Conservation (phyloP, 306 rosid genomes). For the Malus asiatica region DNA sequence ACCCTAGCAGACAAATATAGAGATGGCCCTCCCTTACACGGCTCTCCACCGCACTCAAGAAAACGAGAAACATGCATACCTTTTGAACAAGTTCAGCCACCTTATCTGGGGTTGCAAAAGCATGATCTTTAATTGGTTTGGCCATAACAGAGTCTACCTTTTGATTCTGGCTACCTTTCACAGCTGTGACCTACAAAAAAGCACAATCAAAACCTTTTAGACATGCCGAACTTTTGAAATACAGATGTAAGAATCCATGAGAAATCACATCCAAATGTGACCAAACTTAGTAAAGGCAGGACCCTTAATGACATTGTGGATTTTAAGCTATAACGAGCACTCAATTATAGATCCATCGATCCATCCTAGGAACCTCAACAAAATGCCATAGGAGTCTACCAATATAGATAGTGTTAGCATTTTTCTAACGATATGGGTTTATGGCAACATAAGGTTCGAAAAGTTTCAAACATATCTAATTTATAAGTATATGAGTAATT, state of each 20-base stretch:
- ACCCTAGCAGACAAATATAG: background rate
- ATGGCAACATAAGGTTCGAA: background rate
- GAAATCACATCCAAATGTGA: background rate
- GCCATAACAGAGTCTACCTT: constrained; percentile 64
- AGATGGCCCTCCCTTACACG: background rate
- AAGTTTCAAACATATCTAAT: background rate
- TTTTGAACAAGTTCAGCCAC: constrained; percentile 87
- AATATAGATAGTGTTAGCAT: background rate
- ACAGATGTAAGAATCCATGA: background rate
- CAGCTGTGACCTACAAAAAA: constrained; percentile 77
- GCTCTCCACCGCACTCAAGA: background rate
- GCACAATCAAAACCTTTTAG: constrained; percentile 1
- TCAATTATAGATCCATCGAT: background rate
- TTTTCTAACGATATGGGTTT: background rate
- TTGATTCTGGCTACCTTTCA: constrained; percentile 75
- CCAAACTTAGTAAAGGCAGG: background rate
- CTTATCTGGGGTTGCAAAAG: constrained; percentile 93
- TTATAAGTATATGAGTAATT: background rate
- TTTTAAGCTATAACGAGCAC: background rate
- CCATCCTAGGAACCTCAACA: background rate
- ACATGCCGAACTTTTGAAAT: background rate
- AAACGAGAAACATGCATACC: constrained; percentile 35
- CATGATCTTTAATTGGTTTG: constrained; percentile 84
- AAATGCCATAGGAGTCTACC: background rate
- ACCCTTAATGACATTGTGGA: background rate